Base-by-base conservation (phyloP, 2,329 filamentous ascomycete genomes). In the Diplodia corticola region DNA sequence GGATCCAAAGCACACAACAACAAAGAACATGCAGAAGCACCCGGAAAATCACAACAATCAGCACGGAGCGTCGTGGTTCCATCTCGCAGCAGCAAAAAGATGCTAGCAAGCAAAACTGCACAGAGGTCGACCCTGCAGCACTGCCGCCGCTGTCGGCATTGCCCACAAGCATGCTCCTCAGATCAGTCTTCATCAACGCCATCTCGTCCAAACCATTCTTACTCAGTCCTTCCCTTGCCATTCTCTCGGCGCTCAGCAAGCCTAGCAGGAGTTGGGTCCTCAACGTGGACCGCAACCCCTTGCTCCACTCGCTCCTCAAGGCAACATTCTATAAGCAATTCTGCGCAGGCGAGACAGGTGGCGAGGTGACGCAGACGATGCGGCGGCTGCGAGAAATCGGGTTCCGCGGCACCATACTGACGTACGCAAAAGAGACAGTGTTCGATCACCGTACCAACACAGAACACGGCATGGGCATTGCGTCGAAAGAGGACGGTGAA, bases 251-350 rank as follows among this genome's bases (percentile, higher is more conserved):
- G 7, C 63, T 65, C 6, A 46, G 50, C 63, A 54, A 65, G n/a
- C 35, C 63, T 17, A 15, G 17, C 10, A 24, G 60, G 10, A 10
- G 35, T 12, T 46, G 35, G 35, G n/a, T 65, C 2, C 30, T 65
- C 15, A 55, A 55, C 50, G 50, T 57, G n/a, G 63, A 65, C 63
- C 50, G 50, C 6, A 65, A 65, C 26, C 86, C 86, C 0, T 51
- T 94, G 1, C 82, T 96, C n/a, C 87, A 88, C 50, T 85, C 82
- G 63, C 74, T 93, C 50, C 81, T 97, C 63, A 92, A 92, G 75
- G 86, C 88, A 73, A 95, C 92, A 0, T 91, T 96, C 71, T 97
- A 96, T 78, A 87, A 88, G 46, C 93, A 97, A 73, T 97, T 96
- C 76, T 97, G 93, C 77, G 92, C 92, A 0, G 93, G 93, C 48